Evolutionary conservation across 306 rosid species (phyloP).

Genomic region (Parietaria judaica): DNA sequence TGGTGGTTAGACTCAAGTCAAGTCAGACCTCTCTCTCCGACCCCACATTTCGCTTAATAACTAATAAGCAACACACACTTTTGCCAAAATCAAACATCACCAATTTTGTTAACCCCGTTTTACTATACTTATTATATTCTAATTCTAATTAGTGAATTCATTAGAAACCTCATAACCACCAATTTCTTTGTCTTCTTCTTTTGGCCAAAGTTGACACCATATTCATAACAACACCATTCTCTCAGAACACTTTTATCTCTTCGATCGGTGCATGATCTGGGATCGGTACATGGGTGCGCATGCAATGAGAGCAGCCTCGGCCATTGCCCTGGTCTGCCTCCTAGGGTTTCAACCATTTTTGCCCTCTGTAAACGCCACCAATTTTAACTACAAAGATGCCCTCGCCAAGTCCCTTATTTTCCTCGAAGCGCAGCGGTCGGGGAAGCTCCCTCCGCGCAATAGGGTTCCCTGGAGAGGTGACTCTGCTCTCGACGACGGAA

Average conservation of each 20-base stretch:
- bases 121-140: too few relatives aligned
- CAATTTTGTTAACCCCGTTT: neutral
- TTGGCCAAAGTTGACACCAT: constrained; percentile 4
- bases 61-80: too few relatives aligned
- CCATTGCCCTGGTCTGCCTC: constrained; percentile 50
- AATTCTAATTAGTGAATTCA: too few relatives aligned
- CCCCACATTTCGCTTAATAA: constrained; percentile 10
- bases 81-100: neutral
- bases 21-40: constrained; percentile 6
- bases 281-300: constrained; percentile 24
- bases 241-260: neutral
- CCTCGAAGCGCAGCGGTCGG: constrained; percentile 92
- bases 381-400: constrained; percentile 65
- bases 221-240: neutral
- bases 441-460: constrained; percentile 64
- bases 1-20: constrained; percentile 8
- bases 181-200: neutral
- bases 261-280: neutral
- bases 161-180: too few relatives aligned
- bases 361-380: constrained; percentile 27
- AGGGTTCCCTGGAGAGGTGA: constrained; percentile 87
- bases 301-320: constrained; percentile 17
- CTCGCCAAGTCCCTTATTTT: constrained; percentile 74
- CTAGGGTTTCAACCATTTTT: constrained; percentile 32
- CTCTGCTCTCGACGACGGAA: constrained; percentile 75